A percentile compares a stretch with the other conserved stretches of the same genome.
Evolutionary conservation across 2,329 filamentous ascomycete species (phyloP).

Genomic region (Ascomycota sp.): DNA sequence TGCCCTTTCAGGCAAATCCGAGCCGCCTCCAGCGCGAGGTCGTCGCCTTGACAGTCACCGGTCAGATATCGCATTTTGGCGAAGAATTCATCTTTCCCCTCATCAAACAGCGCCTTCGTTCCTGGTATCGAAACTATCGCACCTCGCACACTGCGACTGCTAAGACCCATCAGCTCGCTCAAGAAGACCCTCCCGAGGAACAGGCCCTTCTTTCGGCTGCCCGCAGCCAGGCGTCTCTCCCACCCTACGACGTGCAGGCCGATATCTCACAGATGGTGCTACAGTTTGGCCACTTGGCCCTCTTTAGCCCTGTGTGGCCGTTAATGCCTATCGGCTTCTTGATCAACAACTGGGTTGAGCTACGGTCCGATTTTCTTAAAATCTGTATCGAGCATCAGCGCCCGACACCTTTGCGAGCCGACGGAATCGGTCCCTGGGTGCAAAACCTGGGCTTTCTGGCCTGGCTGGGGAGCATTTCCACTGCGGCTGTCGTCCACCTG

Average conservation of each 20-base stretch:
- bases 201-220: constrained; percentile 38
- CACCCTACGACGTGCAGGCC: constrained; percentile 47
- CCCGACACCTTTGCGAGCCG: constrained; percentile 43
- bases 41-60: constrained; percentile 52
- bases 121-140: constrained; percentile 20
- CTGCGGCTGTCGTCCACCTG: constrained; percentile 49
- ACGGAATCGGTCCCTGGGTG: constrained; percentile 55
- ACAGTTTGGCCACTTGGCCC: constrained; percentile 49
- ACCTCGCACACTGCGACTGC: constrained; percentile 15
- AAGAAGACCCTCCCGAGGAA: constrained; percentile 38
- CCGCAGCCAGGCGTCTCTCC: constrained; percentile 43
- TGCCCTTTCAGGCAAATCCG: constrained; percentile 40
- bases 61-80: constrained; percentile 47
- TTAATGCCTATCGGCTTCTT: constrained; percentile 50
- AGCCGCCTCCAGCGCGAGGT: constrained; percentile 47
- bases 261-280: constrained; percentile 54
- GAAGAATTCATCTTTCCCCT: constrained; percentile 50
- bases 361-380: constrained; percentile 56
- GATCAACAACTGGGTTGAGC: constrained; percentile 56
- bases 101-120: constrained; percentile 34
- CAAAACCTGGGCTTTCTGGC: constrained; percentile 44
- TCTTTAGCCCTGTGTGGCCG: constrained; percentile 59
- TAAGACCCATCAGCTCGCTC: constrained; percentile 19
- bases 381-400: constrained; percentile 53
- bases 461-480: constrained; percentile 52